These are phyloP conservation scores for Pneumocystis murina DNA, from an alignment of 1,139 yeast genomes.

Conservation along the genomic window DNA sequence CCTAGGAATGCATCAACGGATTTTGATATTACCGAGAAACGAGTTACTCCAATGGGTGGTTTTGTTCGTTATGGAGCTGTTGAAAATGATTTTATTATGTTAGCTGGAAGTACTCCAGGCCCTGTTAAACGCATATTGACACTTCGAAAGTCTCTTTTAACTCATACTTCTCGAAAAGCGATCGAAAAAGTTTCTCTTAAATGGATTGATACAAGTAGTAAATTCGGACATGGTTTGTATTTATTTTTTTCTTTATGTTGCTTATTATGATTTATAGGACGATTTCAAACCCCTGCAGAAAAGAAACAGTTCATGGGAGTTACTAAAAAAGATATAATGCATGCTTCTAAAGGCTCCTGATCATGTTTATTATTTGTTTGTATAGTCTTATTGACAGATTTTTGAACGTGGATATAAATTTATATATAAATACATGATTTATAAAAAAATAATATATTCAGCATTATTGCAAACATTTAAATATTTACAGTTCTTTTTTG, in stretches of 20 bases:
- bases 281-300: conserved; percentile 99
- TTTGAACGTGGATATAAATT: background rate
- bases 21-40: conserved; percentile 98
- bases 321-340: conserved; percentile 68
- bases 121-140: conserved; percentile 98
- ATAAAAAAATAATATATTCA: background rate
- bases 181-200: conserved; percentile 90
- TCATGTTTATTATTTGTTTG: background rate
- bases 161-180: conserved; percentile 96
- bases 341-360: background rate
- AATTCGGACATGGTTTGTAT: conserved; percentile 80
- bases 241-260: background rate
- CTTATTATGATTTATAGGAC: conserved; percentile 31
- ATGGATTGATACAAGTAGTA: conserved; percentile 99
- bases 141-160: conserved; percentile 95
- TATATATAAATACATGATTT: background rate
- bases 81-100: conserved; percentile 91
- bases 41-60: conserved; percentile 99
- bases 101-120: conserved; percentile 99
- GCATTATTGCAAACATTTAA: no score
- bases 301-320: conserved; percentile 99
- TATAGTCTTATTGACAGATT: background rate
- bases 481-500: background rate
- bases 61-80: conserved; percentile 98
- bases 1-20: conserved; percentile 90